Conservation (phyloP, 495 filamentous ascomycete species). For the Penicillium mononematosum region DNA sequence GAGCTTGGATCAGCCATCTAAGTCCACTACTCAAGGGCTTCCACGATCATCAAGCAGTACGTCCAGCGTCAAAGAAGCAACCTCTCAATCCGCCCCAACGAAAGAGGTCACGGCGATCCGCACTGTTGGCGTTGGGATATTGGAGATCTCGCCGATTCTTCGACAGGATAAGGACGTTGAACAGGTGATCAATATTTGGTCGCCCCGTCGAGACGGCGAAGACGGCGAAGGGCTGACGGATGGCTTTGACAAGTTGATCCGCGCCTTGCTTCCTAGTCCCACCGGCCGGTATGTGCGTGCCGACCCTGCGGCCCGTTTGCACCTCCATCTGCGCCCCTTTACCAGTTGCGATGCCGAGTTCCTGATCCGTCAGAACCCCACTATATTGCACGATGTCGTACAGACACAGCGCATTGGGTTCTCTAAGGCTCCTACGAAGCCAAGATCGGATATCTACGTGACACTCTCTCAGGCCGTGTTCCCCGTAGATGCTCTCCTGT, state of each 20-base stretch:
- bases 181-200: constrained; percentile 76
- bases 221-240: constrained; percentile 54
- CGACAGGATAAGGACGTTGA: constrained; percentile 74
- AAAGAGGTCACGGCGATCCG: constrained; percentile 57
- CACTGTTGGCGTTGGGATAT: constrained; percentile 74
- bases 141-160: constrained; percentile 77
- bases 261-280: constrained; percentile 69
- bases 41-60: constrained; percentile 55
- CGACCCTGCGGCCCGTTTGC: constrained; percentile 65
- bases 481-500: constrained; percentile 72
- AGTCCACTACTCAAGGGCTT: constrained; percentile 40
- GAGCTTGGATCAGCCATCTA: constrained; percentile 28
- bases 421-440: constrained; percentile 81
- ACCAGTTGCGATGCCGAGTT: constrained; percentile 69
- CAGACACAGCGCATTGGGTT: constrained; percentile 91
- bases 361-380: constrained; percentile 83
- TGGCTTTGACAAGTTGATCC: constrained; percentile 74
- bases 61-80: constrained; percentile 49
- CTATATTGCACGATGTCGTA: constrained; percentile 74
- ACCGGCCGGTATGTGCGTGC: constrained; percentile 72
- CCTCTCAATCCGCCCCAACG: constrained; percentile 29
- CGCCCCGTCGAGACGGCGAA: constrained; percentile 57
- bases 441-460: constrained; percentile 91
- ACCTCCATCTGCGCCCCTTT: constrained; percentile 76
- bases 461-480: constrained; percentile 75